Conservation (phyloP, 805 yeast genomes). For the Pichia occidentalis region DNA sequence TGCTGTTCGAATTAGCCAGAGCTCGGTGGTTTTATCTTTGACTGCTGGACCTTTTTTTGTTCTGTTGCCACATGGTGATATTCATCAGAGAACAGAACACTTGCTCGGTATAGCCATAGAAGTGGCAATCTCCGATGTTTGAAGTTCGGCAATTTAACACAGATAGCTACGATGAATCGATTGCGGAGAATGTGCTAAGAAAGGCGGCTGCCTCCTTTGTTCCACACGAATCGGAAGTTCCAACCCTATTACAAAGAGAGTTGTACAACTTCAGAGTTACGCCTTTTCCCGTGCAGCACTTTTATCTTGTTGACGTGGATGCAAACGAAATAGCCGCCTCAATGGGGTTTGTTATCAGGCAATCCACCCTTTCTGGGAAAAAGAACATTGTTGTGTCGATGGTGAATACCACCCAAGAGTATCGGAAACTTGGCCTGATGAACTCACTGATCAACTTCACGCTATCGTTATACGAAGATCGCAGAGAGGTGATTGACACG, state of each 20-base stretch:
- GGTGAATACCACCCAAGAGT: constrained; percentile 2
- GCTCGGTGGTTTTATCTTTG: no score
- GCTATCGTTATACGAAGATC: constrained; percentile 2
- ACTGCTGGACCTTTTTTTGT: no score
- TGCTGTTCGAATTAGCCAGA: no score
- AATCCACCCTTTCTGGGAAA: background rate
- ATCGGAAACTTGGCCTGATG: constrained; percentile 7
- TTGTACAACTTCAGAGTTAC: background rate
- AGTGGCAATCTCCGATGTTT: no score
- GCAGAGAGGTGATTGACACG: background rate
- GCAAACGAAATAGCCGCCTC: constrained; percentile 2
- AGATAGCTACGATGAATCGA: no score
- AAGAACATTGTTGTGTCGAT: constrained; percentile 1
- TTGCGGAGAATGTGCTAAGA: no score
- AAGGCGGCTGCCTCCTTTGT: no score
- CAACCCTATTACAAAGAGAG: background rate
- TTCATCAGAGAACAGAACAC: no score
- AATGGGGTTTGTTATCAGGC: background rate
- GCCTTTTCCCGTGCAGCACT: constrained; percentile 1
- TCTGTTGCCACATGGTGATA: no score
- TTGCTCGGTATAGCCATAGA: no score
- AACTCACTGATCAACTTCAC: background rate
- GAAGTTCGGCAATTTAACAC: no score
- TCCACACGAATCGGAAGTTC: background rate
- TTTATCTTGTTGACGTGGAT: constrained; percentile 3